These are phyloP conservation scores for sunflower (Helianthus annuus) DNA, from an alignment of 129 eudicot species.

Conservation along the genomic window HanXRQr2.0-SUNRISE NC_035434.2:126993129-126993628, in stretches of 20 bases:
- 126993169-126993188: background rate
- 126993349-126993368: slow-evolving; percentile 29
- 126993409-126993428: background rate
- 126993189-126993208: slow-evolving; percentile 4
- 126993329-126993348: slow-evolving; percentile 19
- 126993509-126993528: slow-evolving; percentile 18
- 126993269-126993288: slow-evolving; percentile 75
- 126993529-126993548: no score
- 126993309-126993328: slow-evolving; percentile 45
- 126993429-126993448: background rate
- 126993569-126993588: no score
- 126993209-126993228: background rate
- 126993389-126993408: background rate
- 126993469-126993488: slow-evolving; percentile 1
- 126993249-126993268: slow-evolving; percentile 72
- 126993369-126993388: slow-evolving; percentile 1
- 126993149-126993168: background rate
- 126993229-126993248: background rate
- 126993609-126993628: no score
- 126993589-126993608: no score
- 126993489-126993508: background rate
- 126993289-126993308: slow-evolving; percentile 64
- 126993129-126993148: no score
- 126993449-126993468: background rate
- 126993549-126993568: no score